Evolutionary conservation across 2,329 filamentous ascomycete genomes (phyloP).

Genomic region (Huntiella savannae): DNA sequence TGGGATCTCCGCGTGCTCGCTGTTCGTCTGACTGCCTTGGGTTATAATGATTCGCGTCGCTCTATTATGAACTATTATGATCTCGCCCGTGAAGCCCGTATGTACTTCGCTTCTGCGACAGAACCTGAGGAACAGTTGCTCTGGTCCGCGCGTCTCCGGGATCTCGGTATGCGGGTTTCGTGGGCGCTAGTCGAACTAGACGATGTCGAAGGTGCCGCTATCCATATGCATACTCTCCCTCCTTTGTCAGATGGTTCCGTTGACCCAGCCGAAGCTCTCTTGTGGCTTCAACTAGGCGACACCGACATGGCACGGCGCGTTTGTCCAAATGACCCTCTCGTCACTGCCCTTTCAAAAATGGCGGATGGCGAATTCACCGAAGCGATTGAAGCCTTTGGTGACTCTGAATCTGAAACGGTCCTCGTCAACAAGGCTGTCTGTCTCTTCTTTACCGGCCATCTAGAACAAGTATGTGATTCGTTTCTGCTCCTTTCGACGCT

Average conservation of each 20-base stretch:
- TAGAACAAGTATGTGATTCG: conserved; percentile 40
- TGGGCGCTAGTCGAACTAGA: conserved; percentile 67
- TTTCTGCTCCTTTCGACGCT: neutral
- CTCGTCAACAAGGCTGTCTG: conserved; percentile 71
- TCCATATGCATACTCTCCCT: conserved; percentile 47
- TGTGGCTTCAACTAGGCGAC: conserved; percentile 67
- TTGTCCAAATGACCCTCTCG: conserved; percentile 26
- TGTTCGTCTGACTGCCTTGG: conserved; percentile 67
- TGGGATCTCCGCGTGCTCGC: conserved; percentile 74
- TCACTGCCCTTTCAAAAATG: conserved; percentile 56
- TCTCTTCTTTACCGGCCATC: conserved; percentile 59
- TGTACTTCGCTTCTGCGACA: conserved; percentile 28
- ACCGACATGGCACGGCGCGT: conserved; percentile 39
- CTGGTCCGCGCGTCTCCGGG: conserved; percentile 55
- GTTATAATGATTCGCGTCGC: conserved; percentile 65
- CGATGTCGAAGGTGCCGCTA: conserved; percentile 59
- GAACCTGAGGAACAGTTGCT: conserved; percentile 36
- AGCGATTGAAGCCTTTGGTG: conserved; percentile 19
- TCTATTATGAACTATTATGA: conserved; percentile 86
- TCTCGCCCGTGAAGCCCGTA: conserved; percentile 58
- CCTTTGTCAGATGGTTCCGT: conserved; percentile 22
- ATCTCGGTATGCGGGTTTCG: conserved; percentile 52
- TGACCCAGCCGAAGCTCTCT: conserved; percentile 36
- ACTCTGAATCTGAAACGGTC: conserved; percentile 43
- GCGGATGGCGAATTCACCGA: conserved; percentile 52